Conservation (phyloP, 345 rosid genomes). For the Populus deltoides region DNA sequence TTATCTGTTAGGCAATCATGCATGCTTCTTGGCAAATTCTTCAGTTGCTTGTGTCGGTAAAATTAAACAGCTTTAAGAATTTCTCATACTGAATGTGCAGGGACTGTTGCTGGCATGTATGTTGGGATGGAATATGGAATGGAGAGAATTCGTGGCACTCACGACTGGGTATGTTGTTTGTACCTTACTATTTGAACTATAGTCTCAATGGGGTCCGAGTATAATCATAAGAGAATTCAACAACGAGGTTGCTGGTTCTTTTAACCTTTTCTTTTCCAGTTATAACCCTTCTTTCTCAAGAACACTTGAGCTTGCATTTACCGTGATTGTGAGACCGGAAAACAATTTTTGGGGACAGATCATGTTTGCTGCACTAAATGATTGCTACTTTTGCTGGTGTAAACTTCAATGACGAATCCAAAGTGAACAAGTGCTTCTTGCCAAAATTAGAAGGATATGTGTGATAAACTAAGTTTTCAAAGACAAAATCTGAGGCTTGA, state of each 20-base stretch:
- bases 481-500: not conserved
- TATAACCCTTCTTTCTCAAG: not conserved
- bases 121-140: constrained; percentile 71
- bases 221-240: not conserved
- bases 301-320: not conserved
- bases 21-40: not conserved
- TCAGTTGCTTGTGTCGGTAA: not conserved
- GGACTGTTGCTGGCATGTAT: constrained; percentile 69
- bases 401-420: too few species aligned
- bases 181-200: not conserved
- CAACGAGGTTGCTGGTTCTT: not conserved
- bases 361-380: not conserved
- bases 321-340: too few species aligned
- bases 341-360: too few species aligned
- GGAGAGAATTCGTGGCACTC: constrained; percentile 64
- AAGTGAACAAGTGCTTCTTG: too few species aligned
- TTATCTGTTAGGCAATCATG: not conserved
- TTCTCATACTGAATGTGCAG: constrained; percentile 26
- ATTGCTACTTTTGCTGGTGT: not conserved
- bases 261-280: not conserved
- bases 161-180: constrained; percentile 63
- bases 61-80: not conserved
- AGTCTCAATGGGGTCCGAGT: not conserved
- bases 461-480: not conserved
- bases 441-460: not conserved